Percentiles rank a stretch among this genome's conserved stretches.
Conservation (phyloP, 1,139 yeast species). For the Nematodospora anomalae region DNA sequence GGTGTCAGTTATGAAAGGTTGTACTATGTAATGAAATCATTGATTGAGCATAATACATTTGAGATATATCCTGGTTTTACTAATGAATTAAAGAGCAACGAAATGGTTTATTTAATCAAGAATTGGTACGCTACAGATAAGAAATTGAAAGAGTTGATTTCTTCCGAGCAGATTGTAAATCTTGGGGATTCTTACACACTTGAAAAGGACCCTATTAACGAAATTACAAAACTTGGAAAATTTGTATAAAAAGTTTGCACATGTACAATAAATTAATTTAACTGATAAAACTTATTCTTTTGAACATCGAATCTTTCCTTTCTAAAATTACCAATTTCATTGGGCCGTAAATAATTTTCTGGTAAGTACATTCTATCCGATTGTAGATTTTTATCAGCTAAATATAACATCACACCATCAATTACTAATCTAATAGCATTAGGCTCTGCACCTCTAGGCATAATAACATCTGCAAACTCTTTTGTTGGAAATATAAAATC, state of each 20-base stretch:
- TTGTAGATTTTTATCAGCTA: constrained; percentile 19
- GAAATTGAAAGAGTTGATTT: constrained; percentile 55
- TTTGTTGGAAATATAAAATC: constrained; percentile 75
- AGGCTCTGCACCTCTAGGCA: constrained; percentile 71
- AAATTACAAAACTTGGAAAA: constrained; percentile 27
- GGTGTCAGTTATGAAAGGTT: constrained; percentile 73
- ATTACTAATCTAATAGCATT: constrained; percentile 66
- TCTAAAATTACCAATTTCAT: constrained; percentile 27
- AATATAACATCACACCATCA: constrained; percentile 60
- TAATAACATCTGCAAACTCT: constrained; percentile 74
- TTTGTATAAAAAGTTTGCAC: constrained; percentile 5
- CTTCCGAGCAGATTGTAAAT: constrained; percentile 35
- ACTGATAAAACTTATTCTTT: constrained; percentile 53
- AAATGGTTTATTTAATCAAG: constrained; percentile 62
- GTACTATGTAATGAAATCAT: constrained; percentile 64
- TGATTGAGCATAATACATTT: constrained; percentile 62
- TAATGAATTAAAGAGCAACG: constrained; percentile 39
- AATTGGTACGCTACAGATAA: constrained; percentile 67
- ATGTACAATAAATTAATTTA: constrained; percentile 21
- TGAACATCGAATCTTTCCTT: constrained; percentile 47
- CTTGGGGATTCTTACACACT: constrained; percentile 37
- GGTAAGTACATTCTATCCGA: constrained; percentile 18
- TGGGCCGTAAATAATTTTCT: constrained; percentile 26
- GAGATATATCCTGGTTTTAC: constrained; percentile 50
- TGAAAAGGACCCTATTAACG: constrained; percentile 48